phyloP scores from a whole-genome alignment of 1,284 basidiomycete genomes.

The Cryptococcus jaspeensis region DNA sequence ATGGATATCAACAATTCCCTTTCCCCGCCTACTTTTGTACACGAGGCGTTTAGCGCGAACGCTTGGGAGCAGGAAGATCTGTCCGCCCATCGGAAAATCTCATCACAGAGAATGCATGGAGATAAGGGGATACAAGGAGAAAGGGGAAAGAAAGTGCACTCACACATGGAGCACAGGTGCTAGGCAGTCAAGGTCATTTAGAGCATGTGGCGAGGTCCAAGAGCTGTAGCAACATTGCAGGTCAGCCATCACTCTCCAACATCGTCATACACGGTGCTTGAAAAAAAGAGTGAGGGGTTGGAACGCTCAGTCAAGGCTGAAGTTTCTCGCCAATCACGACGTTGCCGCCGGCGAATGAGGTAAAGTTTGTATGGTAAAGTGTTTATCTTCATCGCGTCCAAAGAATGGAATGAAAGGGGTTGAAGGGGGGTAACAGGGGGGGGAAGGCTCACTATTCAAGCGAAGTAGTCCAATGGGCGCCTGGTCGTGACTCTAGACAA shows the following conservation, averaged over 20 bases:
- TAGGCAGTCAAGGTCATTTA: too few relatives aligned
- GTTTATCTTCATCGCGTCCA: constrained; percentile 44
- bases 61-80: constrained; percentile 34
- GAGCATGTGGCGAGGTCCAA: too few relatives aligned
- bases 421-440: constrained; percentile 5
- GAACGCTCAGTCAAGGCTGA: constrained; percentile 51
- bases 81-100: constrained; percentile 49
- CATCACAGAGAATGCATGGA: constrained; percentile 23
- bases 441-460: too few relatives aligned
- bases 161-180: not conserved
- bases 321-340: constrained; percentile 46
- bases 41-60: constrained; percentile 45
- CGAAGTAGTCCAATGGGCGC: too few relatives aligned
- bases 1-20: constrained; percentile 46
- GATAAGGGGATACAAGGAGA: not conserved
- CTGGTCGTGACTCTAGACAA: too few relatives aligned
- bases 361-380: constrained; percentile 49
- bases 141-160: constrained; percentile 1
- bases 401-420: too few relatives aligned
- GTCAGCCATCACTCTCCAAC: not conserved
- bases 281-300: not conserved
- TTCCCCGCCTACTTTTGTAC: constrained; percentile 48
- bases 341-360: constrained; percentile 44
- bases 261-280: too few relatives aligned
- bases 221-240: not conserved